Conservation (phyloP, 306 rosid species). For the Abrus precatorius region DNA sequence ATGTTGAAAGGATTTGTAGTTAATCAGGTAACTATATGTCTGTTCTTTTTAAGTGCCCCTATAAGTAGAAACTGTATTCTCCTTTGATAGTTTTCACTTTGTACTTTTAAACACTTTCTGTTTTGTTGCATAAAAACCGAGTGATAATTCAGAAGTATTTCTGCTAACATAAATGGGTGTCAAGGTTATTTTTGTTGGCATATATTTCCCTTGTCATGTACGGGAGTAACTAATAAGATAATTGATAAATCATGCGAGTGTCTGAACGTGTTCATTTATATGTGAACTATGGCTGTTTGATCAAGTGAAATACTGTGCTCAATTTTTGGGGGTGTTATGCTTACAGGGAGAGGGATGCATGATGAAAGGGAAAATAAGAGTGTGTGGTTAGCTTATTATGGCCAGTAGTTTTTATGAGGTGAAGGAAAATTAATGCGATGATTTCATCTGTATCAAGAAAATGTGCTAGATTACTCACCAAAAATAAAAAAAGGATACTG, state of each 20-base stretch:
- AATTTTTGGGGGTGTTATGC: not conserved
- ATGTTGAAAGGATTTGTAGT: conserved; percentile 95
- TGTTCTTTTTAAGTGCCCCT: conserved; percentile 19
- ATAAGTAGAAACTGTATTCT: conserved; percentile 5
- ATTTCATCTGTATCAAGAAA: conserved; percentile 12
- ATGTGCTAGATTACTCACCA: not conserved
- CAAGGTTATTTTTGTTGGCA: not conserved
- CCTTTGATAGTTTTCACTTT: conserved; percentile 25
- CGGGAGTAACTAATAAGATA: not conserved
- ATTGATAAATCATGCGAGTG: conserved; percentile 10
- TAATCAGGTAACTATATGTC: conserved; percentile 73
- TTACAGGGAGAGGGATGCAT: not conserved
- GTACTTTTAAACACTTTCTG: not conserved
- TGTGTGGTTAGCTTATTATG: not conserved
- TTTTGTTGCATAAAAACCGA: conserved; percentile 6
- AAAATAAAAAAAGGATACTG: not conserved
- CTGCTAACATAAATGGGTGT: not conserved
- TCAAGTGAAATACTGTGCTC: not conserved
- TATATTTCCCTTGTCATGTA: conserved; percentile 5
- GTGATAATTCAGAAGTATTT: conserved; percentile 18
- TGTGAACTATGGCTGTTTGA: conserved; percentile 31
- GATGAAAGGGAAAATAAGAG: conserved; percentile 7
- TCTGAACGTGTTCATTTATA: conserved; percentile 11
- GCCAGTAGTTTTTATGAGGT: not conserved
- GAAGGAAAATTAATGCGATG: not conserved